A percentile compares a stretch with the other conserved stretches of the same genome.
phyloP scores from a whole-genome alignment of 1,139 yeast species.

The Hyphopichia khmerensis region DNA sequence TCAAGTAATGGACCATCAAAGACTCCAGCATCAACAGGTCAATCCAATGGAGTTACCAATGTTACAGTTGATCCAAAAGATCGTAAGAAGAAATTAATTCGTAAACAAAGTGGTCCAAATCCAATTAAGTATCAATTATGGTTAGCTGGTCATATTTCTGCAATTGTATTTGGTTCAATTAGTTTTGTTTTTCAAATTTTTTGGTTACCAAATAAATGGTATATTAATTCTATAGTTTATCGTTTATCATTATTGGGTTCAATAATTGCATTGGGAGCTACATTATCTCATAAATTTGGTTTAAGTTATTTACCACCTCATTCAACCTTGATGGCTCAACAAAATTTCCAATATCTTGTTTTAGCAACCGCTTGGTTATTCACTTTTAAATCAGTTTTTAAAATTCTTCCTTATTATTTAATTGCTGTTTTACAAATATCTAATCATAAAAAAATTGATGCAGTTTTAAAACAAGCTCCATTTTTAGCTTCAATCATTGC shows the following conservation, averaged over 20 bases:
- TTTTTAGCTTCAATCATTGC: constrained; percentile 53
- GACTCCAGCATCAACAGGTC: background rate
- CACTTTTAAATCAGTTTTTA: constrained; percentile 65
- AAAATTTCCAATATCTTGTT: constrained; percentile 63
- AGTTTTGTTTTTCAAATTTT: constrained; percentile 48
- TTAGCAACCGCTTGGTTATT: constrained; percentile 60
- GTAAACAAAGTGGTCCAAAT: constrained; percentile 36
- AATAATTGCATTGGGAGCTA: constrained; percentile 49
- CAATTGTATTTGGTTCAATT: constrained; percentile 51
- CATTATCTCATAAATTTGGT: constrained; percentile 60
- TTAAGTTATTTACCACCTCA: constrained; percentile 52
- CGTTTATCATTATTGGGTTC: constrained; percentile 58
- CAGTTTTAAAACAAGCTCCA: constrained; percentile 38
- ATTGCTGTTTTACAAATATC: constrained; percentile 59
- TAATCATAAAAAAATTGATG: constrained; percentile 35
- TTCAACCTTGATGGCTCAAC: constrained; percentile 60
- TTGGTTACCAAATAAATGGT: constrained; percentile 43
- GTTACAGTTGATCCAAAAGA: constrained; percentile 22
- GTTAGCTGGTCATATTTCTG: constrained; percentile 58
- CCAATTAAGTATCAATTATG: constrained; percentile 52
- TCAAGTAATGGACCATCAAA: background rate
- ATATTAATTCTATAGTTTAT: constrained; percentile 48
- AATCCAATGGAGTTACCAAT: constrained; percentile 14
- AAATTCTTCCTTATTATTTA: constrained; percentile 57
- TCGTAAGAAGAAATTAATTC: constrained; percentile 36